Evolutionary conservation across 2,329 filamentous ascomycete genomes (phyloP).

Genomic region (Westerdykella sp.): DNA sequence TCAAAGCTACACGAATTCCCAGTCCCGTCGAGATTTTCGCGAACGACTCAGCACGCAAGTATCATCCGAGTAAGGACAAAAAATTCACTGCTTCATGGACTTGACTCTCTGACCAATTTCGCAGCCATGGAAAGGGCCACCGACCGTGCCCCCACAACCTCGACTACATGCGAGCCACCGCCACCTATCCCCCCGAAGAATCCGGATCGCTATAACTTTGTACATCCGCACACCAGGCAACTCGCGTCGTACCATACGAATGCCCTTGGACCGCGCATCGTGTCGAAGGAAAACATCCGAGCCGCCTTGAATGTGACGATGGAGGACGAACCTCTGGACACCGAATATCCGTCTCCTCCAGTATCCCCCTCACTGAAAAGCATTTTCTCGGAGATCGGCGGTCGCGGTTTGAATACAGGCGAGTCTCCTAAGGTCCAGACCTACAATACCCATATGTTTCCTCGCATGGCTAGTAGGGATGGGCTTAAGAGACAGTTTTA

Average conservation of each 20-base stretch:
- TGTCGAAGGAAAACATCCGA: constrained; percentile 32
- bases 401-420: constrained; percentile 3
- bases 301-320: constrained; percentile 11
- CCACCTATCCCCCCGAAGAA: constrained; percentile 20
- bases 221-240: not conserved
- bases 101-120: not conserved
- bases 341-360: constrained; percentile 6
- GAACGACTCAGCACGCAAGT: not conserved
- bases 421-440: constrained; percentile 11
- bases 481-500: too few species aligned
- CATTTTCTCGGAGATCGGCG: constrained; percentile 1
- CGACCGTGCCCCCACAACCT: not conserved
- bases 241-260: not conserved
- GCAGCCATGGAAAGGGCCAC: not conserved
- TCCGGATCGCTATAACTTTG: constrained; percentile 7
- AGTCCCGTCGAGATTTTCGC: not conserved
- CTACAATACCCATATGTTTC: constrained; percentile 29
- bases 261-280: constrained; percentile 12
- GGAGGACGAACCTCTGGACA: constrained; percentile 15
- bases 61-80: not conserved
- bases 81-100: not conserved
- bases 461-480: constrained; percentile 4
- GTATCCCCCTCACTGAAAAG: not conserved
- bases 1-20: constrained; percentile 1
- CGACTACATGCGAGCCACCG: not conserved